These are phyloP conservation scores for Linnemannia hyalina DNA, from an alignment of 192 early-diverging fungal species.

Conservation along the genomic window DNA sequence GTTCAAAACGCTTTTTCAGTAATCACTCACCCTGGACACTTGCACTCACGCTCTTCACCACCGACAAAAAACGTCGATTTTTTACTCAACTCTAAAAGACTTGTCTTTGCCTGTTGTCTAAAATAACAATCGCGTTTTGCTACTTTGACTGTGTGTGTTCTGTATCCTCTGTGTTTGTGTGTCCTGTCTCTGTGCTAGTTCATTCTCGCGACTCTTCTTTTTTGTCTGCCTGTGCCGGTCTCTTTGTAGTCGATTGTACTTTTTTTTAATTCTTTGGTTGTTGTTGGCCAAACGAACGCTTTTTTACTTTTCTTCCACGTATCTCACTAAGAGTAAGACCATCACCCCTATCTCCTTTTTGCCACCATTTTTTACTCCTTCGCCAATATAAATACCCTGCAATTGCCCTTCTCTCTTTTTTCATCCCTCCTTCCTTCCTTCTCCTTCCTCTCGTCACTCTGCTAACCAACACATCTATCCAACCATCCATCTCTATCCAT, in stretches of 20 bases:
- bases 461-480: not conserved
- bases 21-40: no score
- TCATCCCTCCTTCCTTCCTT: not conserved
- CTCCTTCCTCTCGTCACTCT: not conserved
- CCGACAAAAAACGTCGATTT: no score
- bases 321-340: not conserved
- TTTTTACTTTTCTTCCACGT: not conserved
- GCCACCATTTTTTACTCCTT: conserved; percentile 20
- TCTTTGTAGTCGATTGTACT: conserved; percentile 14
- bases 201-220: not conserved
- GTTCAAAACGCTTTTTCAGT: no score
- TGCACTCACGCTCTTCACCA: not conserved
- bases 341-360: not conserved
- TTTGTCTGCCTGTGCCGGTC: conserved; percentile 6
- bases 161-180: no score
- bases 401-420: not conserved
- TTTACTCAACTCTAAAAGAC: not conserved
- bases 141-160: no score
- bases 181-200: not conserved
- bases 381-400: not conserved
- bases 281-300: conserved; percentile 11
- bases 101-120: not conserved
- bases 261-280: conserved; percentile 6
- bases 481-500: not conserved
- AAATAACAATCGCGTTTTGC: no score